These are phyloP conservation scores for Piromyces sp. DNA, from an alignment of 192 early-diverging fungal genomes.

Conservation along the genomic window DNA sequence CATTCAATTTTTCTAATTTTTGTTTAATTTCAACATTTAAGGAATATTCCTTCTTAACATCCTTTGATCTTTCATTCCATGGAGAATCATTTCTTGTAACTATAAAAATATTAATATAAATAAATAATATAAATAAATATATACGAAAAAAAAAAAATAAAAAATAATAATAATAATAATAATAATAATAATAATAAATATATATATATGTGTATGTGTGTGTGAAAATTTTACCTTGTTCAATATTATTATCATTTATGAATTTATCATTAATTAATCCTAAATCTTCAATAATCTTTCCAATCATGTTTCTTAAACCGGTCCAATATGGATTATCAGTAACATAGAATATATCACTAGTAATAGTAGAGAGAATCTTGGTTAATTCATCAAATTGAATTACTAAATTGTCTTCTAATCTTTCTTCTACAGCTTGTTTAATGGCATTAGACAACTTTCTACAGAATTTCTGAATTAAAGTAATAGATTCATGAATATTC, in stretches of 20 bases:
- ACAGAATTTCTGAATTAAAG: neutral
- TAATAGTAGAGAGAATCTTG: neutral
- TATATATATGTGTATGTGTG: no score
- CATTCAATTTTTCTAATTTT: slow-evolving; percentile 52
- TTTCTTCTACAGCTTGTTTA: neutral
- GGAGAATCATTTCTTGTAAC: slow-evolving; percentile 36
- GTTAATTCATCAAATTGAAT: neutral
- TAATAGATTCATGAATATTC: neutral
- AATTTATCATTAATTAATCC: neutral
- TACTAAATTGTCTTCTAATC: neutral
- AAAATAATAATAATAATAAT: no score
- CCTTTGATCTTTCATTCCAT: slow-evolving; percentile 62
- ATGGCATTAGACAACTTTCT: neutral
- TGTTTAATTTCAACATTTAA: slow-evolving; percentile 65
- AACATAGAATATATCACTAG: neutral
- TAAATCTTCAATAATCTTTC: neutral
- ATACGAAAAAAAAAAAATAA: no score
- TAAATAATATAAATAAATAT: no score
- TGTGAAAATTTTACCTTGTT: slow-evolving; percentile 22
- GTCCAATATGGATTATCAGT: neutral
- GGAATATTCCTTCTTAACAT: slow-evolving; percentile 60
- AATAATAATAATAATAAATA: no score
- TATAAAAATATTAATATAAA: neutral
- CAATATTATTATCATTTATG: slow-evolving; percentile 7
- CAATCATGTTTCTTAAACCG: neutral